A percentile compares a stretch with the other conserved stretches of the same genome.
These are phyloP conservation scores for Cryptococcus depauperatus DNA, from an alignment of 1,284 basidiomycete genomes.

Conservation along the genomic window DNA sequence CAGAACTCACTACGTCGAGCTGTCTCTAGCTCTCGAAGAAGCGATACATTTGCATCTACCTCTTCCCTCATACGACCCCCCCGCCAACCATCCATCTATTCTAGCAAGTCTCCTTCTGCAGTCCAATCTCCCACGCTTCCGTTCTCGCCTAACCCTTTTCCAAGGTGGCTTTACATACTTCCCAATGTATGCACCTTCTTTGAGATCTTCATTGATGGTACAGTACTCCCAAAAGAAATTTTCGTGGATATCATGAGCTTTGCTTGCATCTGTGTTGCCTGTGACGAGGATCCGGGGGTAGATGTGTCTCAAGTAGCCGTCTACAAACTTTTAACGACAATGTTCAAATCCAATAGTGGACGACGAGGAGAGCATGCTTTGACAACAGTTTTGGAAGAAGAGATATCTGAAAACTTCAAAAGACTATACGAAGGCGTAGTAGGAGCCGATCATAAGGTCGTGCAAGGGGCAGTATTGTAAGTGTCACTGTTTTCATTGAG, in stretches of 20 bases:
- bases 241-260: slow-evolving; percentile 30
- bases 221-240: slow-evolving; percentile 26
- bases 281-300: slow-evolving; percentile 20
- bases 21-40: no score
- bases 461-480: no score
- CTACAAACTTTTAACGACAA: slow-evolving; percentile 22
- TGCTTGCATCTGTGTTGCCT: slow-evolving; percentile 29
- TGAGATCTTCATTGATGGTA: slow-evolving; percentile 24
- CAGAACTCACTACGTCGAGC: no score
- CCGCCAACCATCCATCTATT: no score
- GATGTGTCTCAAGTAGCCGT: slow-evolving; percentile 19
- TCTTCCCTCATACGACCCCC: no score
- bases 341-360: slow-evolving; percentile 30
- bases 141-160: slow-evolving; percentile 8
- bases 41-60: no score
- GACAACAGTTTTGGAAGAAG: slow-evolving; percentile 30
- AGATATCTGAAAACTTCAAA: no score
- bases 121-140: slow-evolving; percentile 6
- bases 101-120: slow-evolving; percentile 1
- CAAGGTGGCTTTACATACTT: slow-evolving; percentile 27
- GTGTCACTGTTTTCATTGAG: no score
- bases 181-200: slow-evolving; percentile 24
- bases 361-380: slow-evolving; percentile 32
- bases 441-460: no score
- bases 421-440: no score